A percentile compares a stretch with the other conserved stretches of the same genome.
These are phyloP conservation scores for Sclerotinia minor DNA, from an alignment of 2,329 filamentous ascomycete species.

Conservation along the genomic window DNA sequence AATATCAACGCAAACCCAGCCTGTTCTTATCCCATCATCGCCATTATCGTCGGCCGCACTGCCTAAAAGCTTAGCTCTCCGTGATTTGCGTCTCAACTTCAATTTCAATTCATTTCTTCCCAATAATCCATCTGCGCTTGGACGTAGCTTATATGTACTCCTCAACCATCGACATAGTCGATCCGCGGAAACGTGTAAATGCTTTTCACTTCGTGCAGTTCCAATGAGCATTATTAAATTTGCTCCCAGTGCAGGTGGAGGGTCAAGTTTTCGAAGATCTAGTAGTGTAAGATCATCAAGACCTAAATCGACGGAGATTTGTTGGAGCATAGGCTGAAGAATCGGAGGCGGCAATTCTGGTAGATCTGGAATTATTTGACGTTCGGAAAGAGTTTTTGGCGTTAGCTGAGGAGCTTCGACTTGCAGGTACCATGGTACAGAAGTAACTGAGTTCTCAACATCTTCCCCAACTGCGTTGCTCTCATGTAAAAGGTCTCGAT, in stretches of 20 bases:
- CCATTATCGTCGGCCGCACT: conserved; percentile 61
- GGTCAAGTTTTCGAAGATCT: conserved; percentile 81
- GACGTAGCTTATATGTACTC: conserved; percentile 67
- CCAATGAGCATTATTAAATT: conserved; percentile 92
- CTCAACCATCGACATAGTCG: conserved; percentile 86
- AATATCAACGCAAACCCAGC: conserved; percentile 94
- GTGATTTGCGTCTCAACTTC: conserved; percentile 76
- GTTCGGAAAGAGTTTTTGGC: conserved; percentile 48
- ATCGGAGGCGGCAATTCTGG: conserved; percentile 63
- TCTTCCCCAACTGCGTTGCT: conserved; percentile 28
- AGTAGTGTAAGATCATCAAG: conserved; percentile 78
- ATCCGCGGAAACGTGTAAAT: conserved; percentile 87
- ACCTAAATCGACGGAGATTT: conserved; percentile 80
- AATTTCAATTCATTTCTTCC: conserved; percentile 90
- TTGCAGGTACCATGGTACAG: conserved; percentile 82
- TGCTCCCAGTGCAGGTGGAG: conserved; percentile 81
- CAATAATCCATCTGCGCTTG: conserved; percentile 82
- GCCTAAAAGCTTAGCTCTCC: conserved; percentile 77
- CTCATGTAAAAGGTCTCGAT: conserved; percentile 1
- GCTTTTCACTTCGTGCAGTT: conserved; percentile 87
- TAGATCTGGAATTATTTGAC: conserved; percentile 61
- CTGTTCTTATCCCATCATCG: conserved; percentile 87
- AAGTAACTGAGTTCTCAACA: conserved; percentile 29
- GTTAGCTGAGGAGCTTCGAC: conserved; percentile 53
- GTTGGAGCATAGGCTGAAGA: conserved; percentile 70